phyloP scores from a whole-genome alignment of 148 eudicot genomes.

The Arbutus unedo region DNA sequence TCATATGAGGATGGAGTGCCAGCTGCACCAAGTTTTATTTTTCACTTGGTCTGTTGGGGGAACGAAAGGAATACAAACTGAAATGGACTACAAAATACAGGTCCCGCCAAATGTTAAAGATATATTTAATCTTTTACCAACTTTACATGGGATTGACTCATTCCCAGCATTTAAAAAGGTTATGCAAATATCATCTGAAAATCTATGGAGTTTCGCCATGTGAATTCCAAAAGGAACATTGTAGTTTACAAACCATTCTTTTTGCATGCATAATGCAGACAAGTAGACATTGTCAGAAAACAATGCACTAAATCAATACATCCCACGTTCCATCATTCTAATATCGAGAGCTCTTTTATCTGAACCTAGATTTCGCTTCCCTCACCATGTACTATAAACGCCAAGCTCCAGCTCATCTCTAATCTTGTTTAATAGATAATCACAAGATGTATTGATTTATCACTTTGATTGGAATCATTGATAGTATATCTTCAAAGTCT shows the following conservation, averaged over 20 bases:
- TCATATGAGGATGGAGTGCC: not conserved
- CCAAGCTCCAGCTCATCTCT: slow-evolving; percentile 1
- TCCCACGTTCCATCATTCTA: not conserved
- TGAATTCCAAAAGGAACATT: not conserved
- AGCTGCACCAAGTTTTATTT: not conserved
- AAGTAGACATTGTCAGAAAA: not conserved
- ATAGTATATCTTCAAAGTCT: not conserved
- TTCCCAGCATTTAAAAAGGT: not conserved
- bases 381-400: not conserved
- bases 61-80: not conserved
- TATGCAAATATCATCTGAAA: not conserved
- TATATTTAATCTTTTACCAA: not conserved
- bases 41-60: not conserved
- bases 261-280: not conserved
- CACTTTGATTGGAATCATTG: not conserved
- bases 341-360: not conserved
- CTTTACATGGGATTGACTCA: not conserved
- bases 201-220: not conserved
- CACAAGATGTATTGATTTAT: not conserved
- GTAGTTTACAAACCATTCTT: not conserved
- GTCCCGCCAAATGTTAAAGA: not conserved
- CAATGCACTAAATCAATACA: not conserved
- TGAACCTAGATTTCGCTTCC: not conserved
- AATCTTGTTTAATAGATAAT: not conserved
- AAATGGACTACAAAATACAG: not conserved